These are phyloP conservation scores for Leishmania guyanensis DNA, from an alignment of 208 protist genomes.

Conservation along the genomic window DNA sequence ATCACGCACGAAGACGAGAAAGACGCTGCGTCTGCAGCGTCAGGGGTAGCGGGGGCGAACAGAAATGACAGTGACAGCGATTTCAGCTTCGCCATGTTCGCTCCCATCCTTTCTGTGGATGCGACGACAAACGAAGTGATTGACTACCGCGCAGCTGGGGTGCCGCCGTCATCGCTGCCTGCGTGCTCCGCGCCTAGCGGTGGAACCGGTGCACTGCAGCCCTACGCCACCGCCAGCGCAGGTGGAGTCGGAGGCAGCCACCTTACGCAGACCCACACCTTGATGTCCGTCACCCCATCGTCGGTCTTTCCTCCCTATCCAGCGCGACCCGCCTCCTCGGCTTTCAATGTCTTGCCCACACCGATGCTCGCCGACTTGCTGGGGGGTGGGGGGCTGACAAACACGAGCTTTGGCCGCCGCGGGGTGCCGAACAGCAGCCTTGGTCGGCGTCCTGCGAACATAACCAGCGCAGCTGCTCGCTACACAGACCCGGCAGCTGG, in stretches of 20 bases:
- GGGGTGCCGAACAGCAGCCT: constrained; percentile 28
- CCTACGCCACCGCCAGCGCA: not conserved
- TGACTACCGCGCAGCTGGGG: constrained; percentile 29
- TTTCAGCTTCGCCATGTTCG: constrained; percentile 32
- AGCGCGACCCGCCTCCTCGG: constrained; percentile 3
- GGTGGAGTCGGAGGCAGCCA: constrained; percentile 1
- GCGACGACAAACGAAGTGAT: constrained; percentile 32
- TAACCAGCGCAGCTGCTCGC: constrained; percentile 5
- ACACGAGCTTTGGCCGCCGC: constrained; percentile 34
- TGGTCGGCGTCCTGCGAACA: constrained; percentile 8
- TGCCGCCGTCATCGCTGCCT: not conserved
- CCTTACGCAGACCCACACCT: constrained; percentile 5
- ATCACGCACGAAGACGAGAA: not conserved
- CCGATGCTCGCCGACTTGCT: constrained; percentile 31
- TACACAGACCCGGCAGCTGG: constrained; percentile 9
- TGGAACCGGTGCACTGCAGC: not conserved
- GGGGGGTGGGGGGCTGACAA: constrained; percentile 22
- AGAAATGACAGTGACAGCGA: not conserved
- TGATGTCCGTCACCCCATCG: not conserved
- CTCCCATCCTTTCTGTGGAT: constrained; percentile 38
- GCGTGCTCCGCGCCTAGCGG: not conserved
- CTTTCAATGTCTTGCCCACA: constrained; percentile 27
- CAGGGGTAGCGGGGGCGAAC: not conserved
- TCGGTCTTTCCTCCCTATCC: constrained; percentile 14
- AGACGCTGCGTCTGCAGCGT: not conserved